phyloP scores from a whole-genome alignment of 129 eudicot species.

The Flaveria robusta region DNA sequence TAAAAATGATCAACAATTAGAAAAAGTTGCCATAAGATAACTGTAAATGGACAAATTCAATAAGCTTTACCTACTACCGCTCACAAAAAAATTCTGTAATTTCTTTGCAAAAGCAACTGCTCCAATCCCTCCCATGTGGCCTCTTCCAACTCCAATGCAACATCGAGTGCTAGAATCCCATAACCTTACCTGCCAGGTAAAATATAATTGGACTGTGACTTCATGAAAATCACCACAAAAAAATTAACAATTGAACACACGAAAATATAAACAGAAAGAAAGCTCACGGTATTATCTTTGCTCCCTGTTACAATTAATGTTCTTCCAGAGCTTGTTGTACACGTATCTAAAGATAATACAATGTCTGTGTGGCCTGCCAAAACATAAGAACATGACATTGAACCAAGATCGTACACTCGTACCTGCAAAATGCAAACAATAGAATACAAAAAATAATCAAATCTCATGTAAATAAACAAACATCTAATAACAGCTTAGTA shows the following conservation, averaged over 20 bases:
- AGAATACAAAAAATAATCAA: conserved; percentile 6
- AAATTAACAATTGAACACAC: not conserved
- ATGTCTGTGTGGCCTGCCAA: conserved; percentile 87
- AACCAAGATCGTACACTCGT: conserved; percentile 83
- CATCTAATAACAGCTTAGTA: not conserved
- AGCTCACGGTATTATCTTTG: conserved; percentile 80
- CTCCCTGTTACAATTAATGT: conserved; percentile 93
- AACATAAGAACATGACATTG: conserved; percentile 92
- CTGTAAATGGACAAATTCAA: not conserved
- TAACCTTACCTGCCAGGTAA: conserved; percentile 63
- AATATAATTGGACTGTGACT: not conserved
- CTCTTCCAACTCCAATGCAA: conserved; percentile 81
- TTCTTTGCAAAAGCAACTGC: conserved; percentile 90
- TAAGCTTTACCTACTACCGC: conserved; percentile 77
- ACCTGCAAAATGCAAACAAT: conserved; percentile 49
- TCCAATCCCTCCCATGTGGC: conserved; percentile 93
- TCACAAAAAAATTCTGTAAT: conserved; percentile 60
- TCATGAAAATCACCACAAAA: not conserved
- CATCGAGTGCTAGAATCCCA: conserved; percentile 62
- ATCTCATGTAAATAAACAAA: not conserved
- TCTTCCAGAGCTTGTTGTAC: conserved; percentile 70
- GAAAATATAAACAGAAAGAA: not conserved
- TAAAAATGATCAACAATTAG: conserved; percentile 2
- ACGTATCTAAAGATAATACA: conserved; percentile 80
- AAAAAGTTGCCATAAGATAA: not conserved